Conservation (phyloP, 345 rosid genomes). For the Salix suchowensis region DNA sequence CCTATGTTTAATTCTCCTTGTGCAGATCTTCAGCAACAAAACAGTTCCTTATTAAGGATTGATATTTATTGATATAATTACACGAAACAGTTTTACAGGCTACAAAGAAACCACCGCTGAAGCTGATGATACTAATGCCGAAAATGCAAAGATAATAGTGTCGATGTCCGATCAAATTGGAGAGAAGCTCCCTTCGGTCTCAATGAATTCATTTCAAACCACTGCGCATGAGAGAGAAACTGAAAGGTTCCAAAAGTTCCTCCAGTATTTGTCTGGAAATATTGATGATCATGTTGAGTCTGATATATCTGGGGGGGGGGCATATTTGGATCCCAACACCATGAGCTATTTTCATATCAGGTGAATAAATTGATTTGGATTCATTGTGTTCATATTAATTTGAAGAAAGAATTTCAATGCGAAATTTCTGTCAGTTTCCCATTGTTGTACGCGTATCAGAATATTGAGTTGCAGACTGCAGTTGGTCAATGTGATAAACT, state of each 20-base stretch:
- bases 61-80: background rate
- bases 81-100: background rate
- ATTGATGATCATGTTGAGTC: constrained; percentile 8
- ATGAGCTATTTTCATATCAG: constrained; percentile 6
- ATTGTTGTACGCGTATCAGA: background rate
- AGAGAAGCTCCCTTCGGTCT: background rate
- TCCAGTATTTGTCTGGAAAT: background rate
- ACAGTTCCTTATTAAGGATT: constrained; percentile 24
- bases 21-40: constrained; percentile 8
- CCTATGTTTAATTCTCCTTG: constrained; percentile 35
- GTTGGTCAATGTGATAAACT: background rate
- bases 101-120: background rate
- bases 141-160: background rate
- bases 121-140: constrained; percentile 5
- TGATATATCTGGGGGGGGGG: background rate
- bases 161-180: background rate
- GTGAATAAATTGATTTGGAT: background rate
- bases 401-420: background rate
- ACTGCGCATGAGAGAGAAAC: background rate
- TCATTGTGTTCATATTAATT: background rate
- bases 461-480: constrained; percentile 23
- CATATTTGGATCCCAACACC: background rate
- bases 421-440: background rate
- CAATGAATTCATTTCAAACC: constrained; percentile 8
- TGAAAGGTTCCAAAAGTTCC: constrained; percentile 4